These are phyloP conservation scores for Myxozyma udenii DNA, from an alignment of 805 yeast genomes.

Conservation along the genomic window DNA sequence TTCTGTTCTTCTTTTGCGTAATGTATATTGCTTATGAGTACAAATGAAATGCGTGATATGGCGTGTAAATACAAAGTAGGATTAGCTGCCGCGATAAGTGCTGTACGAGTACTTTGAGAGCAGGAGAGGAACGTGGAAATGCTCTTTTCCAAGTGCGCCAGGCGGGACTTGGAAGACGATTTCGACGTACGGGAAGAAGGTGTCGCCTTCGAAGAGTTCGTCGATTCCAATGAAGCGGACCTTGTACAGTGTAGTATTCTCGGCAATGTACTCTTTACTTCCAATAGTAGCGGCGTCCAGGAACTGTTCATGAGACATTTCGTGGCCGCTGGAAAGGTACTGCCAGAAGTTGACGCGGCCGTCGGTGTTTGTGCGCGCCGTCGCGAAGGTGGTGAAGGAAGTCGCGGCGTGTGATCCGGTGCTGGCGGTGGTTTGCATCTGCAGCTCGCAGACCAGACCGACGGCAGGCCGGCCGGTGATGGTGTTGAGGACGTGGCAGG, in stretches of 20 bases:
- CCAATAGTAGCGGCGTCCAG: conserved; percentile 43
- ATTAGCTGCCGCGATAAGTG: conserved; percentile 79
- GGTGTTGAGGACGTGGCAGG: conserved; percentile 89
- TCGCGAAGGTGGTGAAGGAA: conserved; percentile 51
- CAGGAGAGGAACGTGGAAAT: conserved; percentile 85
- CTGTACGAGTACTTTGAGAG: conserved; percentile 84
- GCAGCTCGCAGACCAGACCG: conserved; percentile 60
- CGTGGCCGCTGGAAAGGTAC: background rate
- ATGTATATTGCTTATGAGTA: background rate
- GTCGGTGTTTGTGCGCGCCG: conserved; percentile 69
- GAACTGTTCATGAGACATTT: conserved; percentile 5
- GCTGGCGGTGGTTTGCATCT: conserved; percentile 12
- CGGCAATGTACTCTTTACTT: background rate
- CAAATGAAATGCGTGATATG: background rate
- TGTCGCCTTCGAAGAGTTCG: conserved; percentile 55
- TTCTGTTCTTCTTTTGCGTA: background rate
- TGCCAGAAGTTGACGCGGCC: conserved; percentile 77
- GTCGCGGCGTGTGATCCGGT: conserved; percentile 32
- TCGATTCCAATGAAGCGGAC: conserved; percentile 69
- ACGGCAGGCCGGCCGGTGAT: conserved; percentile 78
- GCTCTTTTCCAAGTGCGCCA: conserved; percentile 53
- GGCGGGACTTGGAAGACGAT: conserved; percentile 64
- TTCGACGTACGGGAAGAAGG: conserved; percentile 87
- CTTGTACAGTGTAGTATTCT: conserved; percentile 42
- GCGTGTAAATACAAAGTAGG: background rate